Percentiles rank a stretch among this genome's conserved stretches.
Conservation (phyloP, 371 early-diverging fungal genomes). For the Saksenaea vasiformis region DNA sequence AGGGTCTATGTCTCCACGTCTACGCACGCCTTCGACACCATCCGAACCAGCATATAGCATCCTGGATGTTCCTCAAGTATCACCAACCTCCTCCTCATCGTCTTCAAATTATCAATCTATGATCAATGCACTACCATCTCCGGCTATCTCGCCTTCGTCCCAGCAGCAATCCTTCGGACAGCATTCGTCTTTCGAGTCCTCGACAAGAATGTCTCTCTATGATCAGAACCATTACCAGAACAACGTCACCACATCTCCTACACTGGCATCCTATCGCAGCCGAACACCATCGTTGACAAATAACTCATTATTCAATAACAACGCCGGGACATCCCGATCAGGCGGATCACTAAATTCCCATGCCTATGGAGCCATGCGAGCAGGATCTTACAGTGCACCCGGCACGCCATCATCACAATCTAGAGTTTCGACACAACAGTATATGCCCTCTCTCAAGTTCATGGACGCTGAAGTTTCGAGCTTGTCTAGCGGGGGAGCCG, state of each 20-base stretch:
- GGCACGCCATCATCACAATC: conserved; percentile 15
- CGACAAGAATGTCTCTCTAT: conserved; percentile 14
- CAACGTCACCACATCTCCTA: conserved; percentile 15
- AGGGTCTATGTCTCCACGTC: conserved; percentile 13
- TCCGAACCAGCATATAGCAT: conserved; percentile 13
- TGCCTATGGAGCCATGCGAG: conserved; percentile 1
- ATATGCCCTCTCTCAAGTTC: neutral
- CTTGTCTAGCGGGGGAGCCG: neutral
- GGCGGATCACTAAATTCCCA: neutral
- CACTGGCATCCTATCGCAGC: conserved; percentile 18
- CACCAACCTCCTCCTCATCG: conserved; percentile 19
- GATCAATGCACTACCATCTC: neutral
- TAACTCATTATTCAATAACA: neutral
- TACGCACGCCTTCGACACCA: conserved; percentile 30
- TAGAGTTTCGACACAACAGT: conserved; percentile 14
- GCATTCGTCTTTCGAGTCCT: conserved; percentile 7
- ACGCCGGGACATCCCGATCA: neutral
- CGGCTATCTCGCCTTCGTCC: conserved; percentile 16
- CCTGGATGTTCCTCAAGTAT: conserved; percentile 7
- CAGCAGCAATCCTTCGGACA: conserved; percentile 8
- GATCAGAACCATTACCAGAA: conserved; percentile 16
- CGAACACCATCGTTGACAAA: conserved; percentile 23
- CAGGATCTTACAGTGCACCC: conserved; percentile 17
- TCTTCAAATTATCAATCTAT: conserved; percentile 6
- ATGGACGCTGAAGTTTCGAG: neutral